Percentiles rank a stretch among this genome's conserved stretches.
Evolutionary conservation across 495 filamentous ascomycete genomes (phyloP).

Genomic region (Penicillium turbatum): DNA sequence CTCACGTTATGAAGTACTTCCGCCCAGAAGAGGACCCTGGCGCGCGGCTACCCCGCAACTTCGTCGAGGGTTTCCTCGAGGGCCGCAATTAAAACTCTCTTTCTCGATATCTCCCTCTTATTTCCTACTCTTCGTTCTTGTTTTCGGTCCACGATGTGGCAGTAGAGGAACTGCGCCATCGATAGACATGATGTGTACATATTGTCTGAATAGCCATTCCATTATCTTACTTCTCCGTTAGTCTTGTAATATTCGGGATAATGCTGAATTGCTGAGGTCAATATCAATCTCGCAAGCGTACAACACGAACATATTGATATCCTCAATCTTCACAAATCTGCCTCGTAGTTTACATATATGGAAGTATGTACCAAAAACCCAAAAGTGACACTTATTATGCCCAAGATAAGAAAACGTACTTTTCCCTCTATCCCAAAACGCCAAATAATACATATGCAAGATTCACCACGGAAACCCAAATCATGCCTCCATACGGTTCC

Average conservation of each 20-base stretch:
- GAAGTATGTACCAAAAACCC: background rate
- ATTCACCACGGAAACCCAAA: background rate
- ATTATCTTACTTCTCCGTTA: slow-evolving; percentile 4
- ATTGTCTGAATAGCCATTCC: slow-evolving; percentile 38
- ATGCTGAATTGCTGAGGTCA: too few relatives aligned
- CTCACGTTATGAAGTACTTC: slow-evolving; percentile 97
- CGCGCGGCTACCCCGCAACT: slow-evolving; percentile 74
- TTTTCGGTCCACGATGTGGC: slow-evolving; percentile 25
- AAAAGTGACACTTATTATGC: background rate
- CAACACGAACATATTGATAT: background rate
- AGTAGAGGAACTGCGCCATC: slow-evolving; percentile 18
- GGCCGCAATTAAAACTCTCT: slow-evolving; percentile 41
- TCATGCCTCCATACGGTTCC: slow-evolving; percentile 37
- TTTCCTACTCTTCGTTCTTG: slow-evolving; percentile 20
- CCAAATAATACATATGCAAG: slow-evolving; percentile 20
- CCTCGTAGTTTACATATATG: background rate
- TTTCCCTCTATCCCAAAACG: slow-evolving; percentile 19
- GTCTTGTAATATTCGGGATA: too few relatives aligned
- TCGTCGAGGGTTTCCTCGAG: slow-evolving; percentile 92
- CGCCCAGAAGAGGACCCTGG: slow-evolving; percentile 79
- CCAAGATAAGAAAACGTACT: slow-evolving; percentile 4
- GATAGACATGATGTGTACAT: slow-evolving; percentile 44
- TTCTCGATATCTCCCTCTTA: slow-evolving; percentile 13
- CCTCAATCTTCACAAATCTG: background rate
- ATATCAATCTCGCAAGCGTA: background rate